Percentiles rank a stretch among this genome's conserved stretches.
Conservation (phyloP, 192 early-diverging fungal species). For the Gonapodya sp. region DNA sequence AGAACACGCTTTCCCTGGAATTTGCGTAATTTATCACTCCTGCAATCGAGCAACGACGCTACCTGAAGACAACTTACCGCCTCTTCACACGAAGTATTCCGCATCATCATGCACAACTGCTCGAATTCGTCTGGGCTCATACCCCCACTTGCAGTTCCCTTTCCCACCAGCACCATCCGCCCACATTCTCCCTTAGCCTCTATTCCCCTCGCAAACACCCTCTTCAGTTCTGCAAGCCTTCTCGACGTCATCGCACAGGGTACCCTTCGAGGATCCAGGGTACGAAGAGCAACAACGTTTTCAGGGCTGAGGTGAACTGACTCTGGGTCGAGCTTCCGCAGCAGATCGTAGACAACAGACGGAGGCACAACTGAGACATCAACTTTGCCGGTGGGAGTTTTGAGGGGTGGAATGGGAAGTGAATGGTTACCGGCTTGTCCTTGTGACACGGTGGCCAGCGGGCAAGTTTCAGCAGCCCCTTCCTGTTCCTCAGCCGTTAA, state of each 20-base stretch:
- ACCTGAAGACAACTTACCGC: neutral
- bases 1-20: neutral
- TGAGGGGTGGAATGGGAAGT: neutral
- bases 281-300: neutral
- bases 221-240: neutral
- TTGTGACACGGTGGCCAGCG: neutral
- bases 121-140: neutral
- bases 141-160: neutral
- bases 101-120: neutral
- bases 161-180: neutral
- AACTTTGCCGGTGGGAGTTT: neutral
- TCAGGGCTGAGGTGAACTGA: neutral
- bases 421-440: neutral
- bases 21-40: neutral
- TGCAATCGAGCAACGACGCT: neutral
- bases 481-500: neutral
- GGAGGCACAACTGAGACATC: neutral
- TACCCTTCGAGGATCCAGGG: neutral
- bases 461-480: neutral
- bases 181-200: neutral
- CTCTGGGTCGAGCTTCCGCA: neutral
- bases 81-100: neutral
- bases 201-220: neutral
- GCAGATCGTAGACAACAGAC: neutral
- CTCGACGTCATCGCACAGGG: neutral